A percentile compares a stretch with the other conserved stretches of the same genome.
These are phyloP conservation scores for Nigrospora osmanthi DNA, from an alignment of 2,329 filamentous ascomycete species.

Conservation along the genomic window DNA sequence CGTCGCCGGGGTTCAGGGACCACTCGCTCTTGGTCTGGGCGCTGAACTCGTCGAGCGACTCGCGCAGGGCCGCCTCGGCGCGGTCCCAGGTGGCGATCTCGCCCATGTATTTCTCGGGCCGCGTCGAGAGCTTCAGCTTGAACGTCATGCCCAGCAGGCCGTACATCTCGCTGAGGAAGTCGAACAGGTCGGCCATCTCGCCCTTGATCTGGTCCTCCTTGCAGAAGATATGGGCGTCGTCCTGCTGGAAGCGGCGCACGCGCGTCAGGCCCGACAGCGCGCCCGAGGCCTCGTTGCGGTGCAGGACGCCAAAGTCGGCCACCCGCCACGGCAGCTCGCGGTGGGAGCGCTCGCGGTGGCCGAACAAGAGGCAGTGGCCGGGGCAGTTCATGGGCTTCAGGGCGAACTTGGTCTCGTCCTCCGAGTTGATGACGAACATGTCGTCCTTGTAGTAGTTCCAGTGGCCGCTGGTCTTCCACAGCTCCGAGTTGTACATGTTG, in stretches of 20 bases:
- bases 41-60: constrained; percentile 73
- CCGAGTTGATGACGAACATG: constrained; percentile 64
- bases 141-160: constrained; percentile 83
- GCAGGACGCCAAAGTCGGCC: constrained; percentile 81
- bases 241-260: constrained; percentile 81
- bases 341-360: constrained; percentile 64
- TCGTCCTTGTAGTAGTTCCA: constrained; percentile 93
- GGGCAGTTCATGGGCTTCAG: constrained; percentile 94
- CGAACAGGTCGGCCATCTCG: constrained; percentile 61
- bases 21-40: constrained; percentile 55
- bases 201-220: constrained; percentile 49
- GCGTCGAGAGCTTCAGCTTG: constrained; percentile 90
- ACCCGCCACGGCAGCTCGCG: constrained; percentile 76
- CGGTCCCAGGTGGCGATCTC: constrained; percentile 81
- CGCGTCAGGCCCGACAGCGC: constrained; percentile 75
- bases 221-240: constrained; percentile 89
- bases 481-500: constrained; percentile 88
- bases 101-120: constrained; percentile 81
- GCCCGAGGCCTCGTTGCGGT: constrained; percentile 79
- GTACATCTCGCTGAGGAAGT: constrained; percentile 63
- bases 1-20: constrained; percentile 90
- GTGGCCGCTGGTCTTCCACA: constrained; percentile 94
- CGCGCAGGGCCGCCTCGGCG: constrained; percentile 73
- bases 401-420: constrained; percentile 67
- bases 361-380: constrained; percentile 80